A percentile compares a stretch with the other conserved stretches of the same genome.
These are phyloP conservation scores for Amborella trichopoda DNA, from an alignment of 164 flowering plant genomes.

Conservation along the genomic window DNA sequence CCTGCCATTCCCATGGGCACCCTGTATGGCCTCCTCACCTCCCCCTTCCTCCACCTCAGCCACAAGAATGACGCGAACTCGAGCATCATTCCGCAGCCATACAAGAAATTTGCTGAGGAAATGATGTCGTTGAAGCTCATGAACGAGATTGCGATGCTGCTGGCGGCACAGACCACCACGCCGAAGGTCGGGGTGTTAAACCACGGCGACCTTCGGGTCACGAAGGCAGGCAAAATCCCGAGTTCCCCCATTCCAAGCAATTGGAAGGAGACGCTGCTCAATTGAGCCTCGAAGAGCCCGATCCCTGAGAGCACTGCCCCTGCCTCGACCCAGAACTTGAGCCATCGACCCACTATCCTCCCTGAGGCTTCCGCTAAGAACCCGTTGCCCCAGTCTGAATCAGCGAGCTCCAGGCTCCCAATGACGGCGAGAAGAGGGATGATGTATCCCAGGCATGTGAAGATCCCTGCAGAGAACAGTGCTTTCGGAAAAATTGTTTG, in stretches of 20 bases:
- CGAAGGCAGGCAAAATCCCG: constrained; percentile 27
- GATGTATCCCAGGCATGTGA: constrained; percentile 35
- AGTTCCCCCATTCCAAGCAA: constrained; percentile 49
- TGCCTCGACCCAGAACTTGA: constrained; percentile 37
- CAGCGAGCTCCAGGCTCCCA: constrained; percentile 28
- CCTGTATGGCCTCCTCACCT: constrained; percentile 29
- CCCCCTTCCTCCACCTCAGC: constrained; percentile 34
- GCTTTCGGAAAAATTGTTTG: constrained; percentile 45
- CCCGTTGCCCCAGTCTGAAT: constrained; percentile 40
- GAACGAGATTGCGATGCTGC: constrained; percentile 31
- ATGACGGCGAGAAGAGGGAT: constrained; percentile 40
- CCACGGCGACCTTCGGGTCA: constrained; percentile 24
- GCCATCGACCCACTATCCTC: constrained; percentile 43
- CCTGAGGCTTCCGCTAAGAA: constrained; percentile 41
- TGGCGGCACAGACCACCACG: constrained; percentile 23
- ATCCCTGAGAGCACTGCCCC: constrained; percentile 36
- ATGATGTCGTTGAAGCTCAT: constrained; percentile 33
- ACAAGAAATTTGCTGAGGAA: constrained; percentile 46
- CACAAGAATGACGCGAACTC: constrained; percentile 50
- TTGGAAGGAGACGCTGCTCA: constrained; percentile 45
- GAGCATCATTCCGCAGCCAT: constrained; percentile 49
- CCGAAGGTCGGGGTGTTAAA: constrained; percentile 56
- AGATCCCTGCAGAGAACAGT: constrained; percentile 32
- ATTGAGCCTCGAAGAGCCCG: constrained; percentile 54
- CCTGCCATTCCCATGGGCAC: constrained; percentile 29